These are phyloP conservation scores for Myriosclerotinia duriaeana DNA, from an alignment of 2,329 filamentous ascomycete species.

Conservation along the genomic window DNA sequence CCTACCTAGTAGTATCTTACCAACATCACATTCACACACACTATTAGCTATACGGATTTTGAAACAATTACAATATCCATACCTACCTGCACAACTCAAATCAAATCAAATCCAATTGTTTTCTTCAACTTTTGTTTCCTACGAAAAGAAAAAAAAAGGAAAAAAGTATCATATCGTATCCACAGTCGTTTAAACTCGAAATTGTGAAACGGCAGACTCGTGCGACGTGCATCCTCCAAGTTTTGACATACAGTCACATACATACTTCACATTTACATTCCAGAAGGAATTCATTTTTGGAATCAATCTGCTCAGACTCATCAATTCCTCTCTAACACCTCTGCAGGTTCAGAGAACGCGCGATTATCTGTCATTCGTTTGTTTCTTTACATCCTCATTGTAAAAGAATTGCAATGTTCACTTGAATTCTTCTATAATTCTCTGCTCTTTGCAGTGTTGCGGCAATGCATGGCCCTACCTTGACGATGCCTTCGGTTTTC, in stretches of 20 bases:
- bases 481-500: constrained; percentile 39
- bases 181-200: constrained; percentile 18
- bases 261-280: constrained; percentile 1
- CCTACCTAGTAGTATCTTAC: not conserved
- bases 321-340: constrained; percentile 17
- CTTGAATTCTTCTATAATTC: constrained; percentile 18
- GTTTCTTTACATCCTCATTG: constrained; percentile 10
- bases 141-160: not conserved
- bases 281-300: not conserved
- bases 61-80: not conserved
- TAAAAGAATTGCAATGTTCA: constrained; percentile 21
- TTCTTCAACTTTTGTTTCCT: not conserved
- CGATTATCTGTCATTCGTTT: constrained; percentile 17
- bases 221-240: too few species aligned
- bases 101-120: not conserved
- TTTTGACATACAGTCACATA: not conserved
- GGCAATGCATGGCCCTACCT: constrained; percentile 37
- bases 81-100: not conserved
- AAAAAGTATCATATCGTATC: not conserved
- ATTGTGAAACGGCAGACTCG: constrained; percentile 20
- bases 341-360: constrained; percentile 22
- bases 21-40: not conserved
- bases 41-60: too few species aligned
- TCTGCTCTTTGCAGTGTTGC: constrained; percentile 30
- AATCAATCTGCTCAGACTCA: constrained; percentile 16